Conservation (phyloP, 345 rosid species). For the Dovyalis caffra region DNA sequence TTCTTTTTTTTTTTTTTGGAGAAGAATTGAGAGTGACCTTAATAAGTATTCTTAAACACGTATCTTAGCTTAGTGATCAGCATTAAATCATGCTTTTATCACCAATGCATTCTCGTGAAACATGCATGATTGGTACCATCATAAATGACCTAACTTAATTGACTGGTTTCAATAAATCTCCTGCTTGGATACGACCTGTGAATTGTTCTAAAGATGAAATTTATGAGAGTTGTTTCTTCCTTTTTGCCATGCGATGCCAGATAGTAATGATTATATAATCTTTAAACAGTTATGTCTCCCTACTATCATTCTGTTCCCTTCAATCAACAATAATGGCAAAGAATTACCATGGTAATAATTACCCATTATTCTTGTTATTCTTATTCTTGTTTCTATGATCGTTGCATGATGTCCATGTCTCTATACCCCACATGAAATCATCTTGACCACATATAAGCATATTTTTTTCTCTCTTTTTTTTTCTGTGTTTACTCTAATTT, state of each 20-base stretch:
- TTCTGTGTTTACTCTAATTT: background rate
- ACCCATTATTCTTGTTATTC: background rate
- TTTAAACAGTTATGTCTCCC: background rate
- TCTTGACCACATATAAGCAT: background rate
- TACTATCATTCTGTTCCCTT: background rate
- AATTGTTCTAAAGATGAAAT: background rate
- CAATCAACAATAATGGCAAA: background rate
- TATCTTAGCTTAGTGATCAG: background rate
- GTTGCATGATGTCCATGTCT: background rate
- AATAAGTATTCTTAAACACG: background rate
- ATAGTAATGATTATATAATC: background rate
- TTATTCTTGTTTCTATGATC: background rate
- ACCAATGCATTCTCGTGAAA: slow-evolving; percentile 2
- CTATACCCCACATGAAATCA: background rate
- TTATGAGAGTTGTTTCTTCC: background rate
- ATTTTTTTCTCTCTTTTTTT: too few species aligned
- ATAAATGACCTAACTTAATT: background rate
- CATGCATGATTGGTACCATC: slow-evolving; percentile 6
- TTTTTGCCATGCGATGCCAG: background rate
- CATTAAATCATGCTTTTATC: background rate
- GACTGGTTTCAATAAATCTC: background rate
- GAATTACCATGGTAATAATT: background rate
- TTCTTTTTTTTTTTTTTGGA: too few species aligned
- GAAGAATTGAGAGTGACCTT: background rate
- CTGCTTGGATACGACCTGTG: background rate